phyloP scores from a whole-genome alignment of 1,284 basidiomycete species.

The Anthracocystis panici-leucophaei region DNA sequence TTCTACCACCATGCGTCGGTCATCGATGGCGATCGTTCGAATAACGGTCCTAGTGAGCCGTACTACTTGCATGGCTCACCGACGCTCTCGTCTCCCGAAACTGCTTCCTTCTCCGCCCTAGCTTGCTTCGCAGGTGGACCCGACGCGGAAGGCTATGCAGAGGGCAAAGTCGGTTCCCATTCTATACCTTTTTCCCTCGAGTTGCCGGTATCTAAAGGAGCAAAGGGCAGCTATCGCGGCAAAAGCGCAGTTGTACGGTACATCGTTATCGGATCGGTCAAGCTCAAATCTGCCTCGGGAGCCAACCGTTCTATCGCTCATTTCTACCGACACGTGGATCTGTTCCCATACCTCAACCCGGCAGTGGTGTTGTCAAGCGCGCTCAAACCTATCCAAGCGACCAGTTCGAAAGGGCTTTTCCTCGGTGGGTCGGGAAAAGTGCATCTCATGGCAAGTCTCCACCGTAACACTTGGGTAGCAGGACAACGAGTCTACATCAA shows the following conservation, averaged over 20 bases:
- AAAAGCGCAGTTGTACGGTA: conserved; percentile 81
- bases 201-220: conserved; percentile 77
- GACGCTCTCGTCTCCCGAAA: conserved; percentile 69
- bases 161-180: conserved; percentile 75
- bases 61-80: conserved; percentile 66
- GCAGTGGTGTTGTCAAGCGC: conserved; percentile 77
- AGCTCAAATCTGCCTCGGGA: conserved; percentile 78
- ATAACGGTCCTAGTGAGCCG: conserved; percentile 60
- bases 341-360: conserved; percentile 85
- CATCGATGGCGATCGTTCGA: conserved; percentile 71
- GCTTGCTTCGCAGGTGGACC: conserved; percentile 70
- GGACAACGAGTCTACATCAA: conserved; percentile 85
- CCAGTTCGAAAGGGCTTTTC: conserved; percentile 75
- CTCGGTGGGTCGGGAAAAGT: conserved; percentile 77
- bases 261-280: conserved; percentile 85
- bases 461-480: conserved; percentile 84
- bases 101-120: conserved; percentile 72
- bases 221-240: conserved; percentile 79
- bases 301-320: conserved; percentile 81
- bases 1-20: conserved; percentile 84
- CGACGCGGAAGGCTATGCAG: conserved; percentile 80
- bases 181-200: conserved; percentile 82
- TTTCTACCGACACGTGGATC: conserved; percentile 86
- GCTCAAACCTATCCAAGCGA: conserved; percentile 76
- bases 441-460: conserved; percentile 79